A percentile compares a stretch with the other conserved stretches of the same genome.
phyloP scores from a whole-genome alignment of 1,139 yeast genomes.

The Debaryomyces udenii region DNA sequence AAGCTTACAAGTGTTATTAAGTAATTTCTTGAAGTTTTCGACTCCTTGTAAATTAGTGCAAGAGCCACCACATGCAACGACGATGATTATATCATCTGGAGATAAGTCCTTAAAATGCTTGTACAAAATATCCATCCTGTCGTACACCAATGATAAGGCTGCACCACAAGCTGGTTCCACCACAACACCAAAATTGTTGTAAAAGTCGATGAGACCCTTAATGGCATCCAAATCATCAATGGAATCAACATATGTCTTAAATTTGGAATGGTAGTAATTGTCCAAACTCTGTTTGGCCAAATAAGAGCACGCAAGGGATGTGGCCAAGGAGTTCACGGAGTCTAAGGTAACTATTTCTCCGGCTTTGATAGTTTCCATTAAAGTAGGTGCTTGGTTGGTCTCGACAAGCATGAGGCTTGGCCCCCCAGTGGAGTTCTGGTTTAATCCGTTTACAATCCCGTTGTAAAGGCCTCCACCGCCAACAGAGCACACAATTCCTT shows the following conservation, averaged over 20 bases:
- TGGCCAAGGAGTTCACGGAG: slow-evolving; percentile 38
- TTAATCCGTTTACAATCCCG: slow-evolving; percentile 38
- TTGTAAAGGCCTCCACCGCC: slow-evolving; percentile 51
- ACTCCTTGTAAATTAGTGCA: slow-evolving; percentile 28
- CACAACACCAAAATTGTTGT: slow-evolving; percentile 25
- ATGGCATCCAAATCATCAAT: slow-evolving; percentile 43
- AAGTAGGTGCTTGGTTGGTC: slow-evolving; percentile 43
- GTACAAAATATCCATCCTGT: slow-evolving; percentile 25
- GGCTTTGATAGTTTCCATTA: slow-evolving; percentile 33
- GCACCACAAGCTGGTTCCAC: slow-evolving; percentile 53
- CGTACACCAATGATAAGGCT: slow-evolving; percentile 31
- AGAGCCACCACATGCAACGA: slow-evolving; percentile 47
- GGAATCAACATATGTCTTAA: slow-evolving; percentile 25
- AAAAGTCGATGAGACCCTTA: slow-evolving; percentile 30
- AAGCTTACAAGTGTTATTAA: slow-evolving; percentile 10
- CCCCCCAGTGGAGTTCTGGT: slow-evolving; percentile 20
- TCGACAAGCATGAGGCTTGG: slow-evolving; percentile 38
- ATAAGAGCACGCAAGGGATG: slow-evolving; percentile 45
- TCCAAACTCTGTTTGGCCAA: slow-evolving; percentile 32
- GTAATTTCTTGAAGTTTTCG: slow-evolving; percentile 21
- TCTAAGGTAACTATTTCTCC: slow-evolving; percentile 31
- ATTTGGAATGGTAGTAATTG: slow-evolving; percentile 22
- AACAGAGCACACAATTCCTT: slow-evolving; percentile 43
- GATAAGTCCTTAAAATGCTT: slow-evolving; percentile 25
- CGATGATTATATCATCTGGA: slow-evolving; percentile 36